phyloP scores from a whole-genome alignment of 2,329 filamentous ascomycete species.

The Cladosporium sp. region DNA sequence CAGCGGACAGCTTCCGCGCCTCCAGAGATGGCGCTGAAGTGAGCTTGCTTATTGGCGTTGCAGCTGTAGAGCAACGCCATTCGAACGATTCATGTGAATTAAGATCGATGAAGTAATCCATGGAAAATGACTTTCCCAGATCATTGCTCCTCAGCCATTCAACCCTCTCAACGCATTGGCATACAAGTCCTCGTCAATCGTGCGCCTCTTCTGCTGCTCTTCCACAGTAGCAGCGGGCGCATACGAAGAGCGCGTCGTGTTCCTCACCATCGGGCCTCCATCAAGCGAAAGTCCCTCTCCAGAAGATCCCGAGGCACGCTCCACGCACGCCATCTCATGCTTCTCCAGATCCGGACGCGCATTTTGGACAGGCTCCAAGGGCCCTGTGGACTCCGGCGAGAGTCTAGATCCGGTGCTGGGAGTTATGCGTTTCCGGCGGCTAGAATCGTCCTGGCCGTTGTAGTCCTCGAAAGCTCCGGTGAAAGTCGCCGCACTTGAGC shows the following conservation, averaged over 20 bases:
- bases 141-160: neutral
- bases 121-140: neutral
- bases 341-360: neutral
- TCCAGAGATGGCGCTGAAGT: neutral
- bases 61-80: neutral
- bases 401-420: neutral
- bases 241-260: neutral
- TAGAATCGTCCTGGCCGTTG: neutral
- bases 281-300: neutral
- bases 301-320: slow-evolving; percentile 8
- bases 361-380: neutral
- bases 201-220: slow-evolving; percentile 4
- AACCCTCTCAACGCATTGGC: slow-evolving; percentile 10
- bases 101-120: neutral
- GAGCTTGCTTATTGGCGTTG: neutral
- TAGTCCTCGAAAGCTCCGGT: slow-evolving; percentile 17
- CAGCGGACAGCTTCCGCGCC: neutral
- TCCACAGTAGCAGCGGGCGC: neutral
- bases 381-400: neutral
- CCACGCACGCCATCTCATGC: slow-evolving; percentile 8
- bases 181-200: slow-evolving; percentile 12
- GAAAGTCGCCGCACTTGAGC: neutral
- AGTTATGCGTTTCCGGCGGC: neutral
- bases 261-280: neutral
- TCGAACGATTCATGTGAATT: neutral